These are phyloP conservation scores for Wickerhamomyces chambardii DNA, from an alignment of 805 yeast genomes.

Conservation along the genomic window DNA sequence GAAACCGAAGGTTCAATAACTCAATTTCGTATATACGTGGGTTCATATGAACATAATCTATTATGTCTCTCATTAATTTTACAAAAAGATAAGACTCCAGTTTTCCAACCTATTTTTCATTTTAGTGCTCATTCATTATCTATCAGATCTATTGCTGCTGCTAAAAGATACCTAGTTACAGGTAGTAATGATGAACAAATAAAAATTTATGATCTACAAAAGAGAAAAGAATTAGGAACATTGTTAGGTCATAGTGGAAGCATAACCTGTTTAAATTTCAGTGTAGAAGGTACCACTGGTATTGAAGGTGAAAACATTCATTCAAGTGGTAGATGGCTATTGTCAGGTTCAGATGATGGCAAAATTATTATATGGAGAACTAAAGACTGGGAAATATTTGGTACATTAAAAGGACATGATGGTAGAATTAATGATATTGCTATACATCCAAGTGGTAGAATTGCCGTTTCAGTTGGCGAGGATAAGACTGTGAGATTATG, in stretches of 20 bases:
- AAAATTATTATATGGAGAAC: conserved; percentile 88
- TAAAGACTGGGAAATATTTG: conserved; percentile 93
- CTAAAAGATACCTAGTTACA: conserved; percentile 79
- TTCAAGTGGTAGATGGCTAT: conserved; percentile 74
- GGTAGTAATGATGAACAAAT: conserved; percentile 96
- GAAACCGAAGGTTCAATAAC: conserved; percentile 2
- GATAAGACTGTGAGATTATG: conserved; percentile 83
- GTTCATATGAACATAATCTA: conserved; percentile 92
- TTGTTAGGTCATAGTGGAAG: conserved; percentile 85
- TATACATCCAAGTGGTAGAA: conserved; percentile 83
- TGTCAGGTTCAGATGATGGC: conserved; percentile 89
- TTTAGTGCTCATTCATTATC: conserved; percentile 91
- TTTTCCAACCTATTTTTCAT: conserved; percentile 91
- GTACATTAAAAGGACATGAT: conserved; percentile 81
- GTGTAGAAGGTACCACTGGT: conserved; percentile 30
- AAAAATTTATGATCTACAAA: conserved; percentile 87
- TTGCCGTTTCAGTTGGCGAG: conserved; percentile 82
- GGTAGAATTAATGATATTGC: conserved; percentile 79
- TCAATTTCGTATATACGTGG: conserved; percentile 77
- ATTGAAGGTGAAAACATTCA: conserved; percentile 9
- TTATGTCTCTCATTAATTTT: conserved; percentile 74
- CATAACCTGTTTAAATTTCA: conserved; percentile 68
- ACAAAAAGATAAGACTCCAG: conserved; percentile 38
- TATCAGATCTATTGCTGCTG: conserved; percentile 75
- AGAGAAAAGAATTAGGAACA: conserved; percentile 89